These are phyloP conservation scores for Melaleuca alternifolia DNA, from an alignment of 345 rosid species.

Conservation along the genomic window DNA sequence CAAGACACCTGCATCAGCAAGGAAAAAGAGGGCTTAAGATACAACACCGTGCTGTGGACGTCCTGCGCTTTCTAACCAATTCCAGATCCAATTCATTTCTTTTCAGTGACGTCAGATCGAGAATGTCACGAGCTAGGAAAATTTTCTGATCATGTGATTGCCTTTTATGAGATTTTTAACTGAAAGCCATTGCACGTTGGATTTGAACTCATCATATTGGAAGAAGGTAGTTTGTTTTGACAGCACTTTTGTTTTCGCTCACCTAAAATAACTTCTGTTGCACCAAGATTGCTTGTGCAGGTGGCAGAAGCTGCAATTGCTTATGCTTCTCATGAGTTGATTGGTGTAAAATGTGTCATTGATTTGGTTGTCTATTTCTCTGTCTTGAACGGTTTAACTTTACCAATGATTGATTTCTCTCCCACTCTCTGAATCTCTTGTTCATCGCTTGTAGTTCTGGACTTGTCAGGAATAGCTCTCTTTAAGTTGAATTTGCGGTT, in stretches of 20 bases:
- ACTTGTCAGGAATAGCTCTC: background rate
- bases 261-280: background rate
- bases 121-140: background rate
- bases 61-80: background rate
- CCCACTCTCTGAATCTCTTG: background rate
- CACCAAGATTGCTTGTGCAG: background rate
- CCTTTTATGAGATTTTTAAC: background rate
- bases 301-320: background rate
- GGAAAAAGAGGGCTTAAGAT: constrained; percentile 54
- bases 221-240: background rate
- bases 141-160: background rate
- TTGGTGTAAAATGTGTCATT: background rate
- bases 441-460: background rate
- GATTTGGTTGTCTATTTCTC: background rate
- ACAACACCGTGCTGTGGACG: background rate
- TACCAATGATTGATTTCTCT: background rate
- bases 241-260: background rate
- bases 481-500: background rate
- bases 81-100: background rate
- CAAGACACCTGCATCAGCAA: constrained; percentile 29
- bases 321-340: background rate
- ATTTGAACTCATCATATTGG: background rate
- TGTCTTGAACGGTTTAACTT: background rate
- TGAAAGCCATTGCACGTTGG: background rate
- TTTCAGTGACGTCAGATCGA: background rate